Base-by-base conservation (phyloP, 2,329 filamentous ascomycete genomes). In the Ceratocystis cubensis region DNA sequence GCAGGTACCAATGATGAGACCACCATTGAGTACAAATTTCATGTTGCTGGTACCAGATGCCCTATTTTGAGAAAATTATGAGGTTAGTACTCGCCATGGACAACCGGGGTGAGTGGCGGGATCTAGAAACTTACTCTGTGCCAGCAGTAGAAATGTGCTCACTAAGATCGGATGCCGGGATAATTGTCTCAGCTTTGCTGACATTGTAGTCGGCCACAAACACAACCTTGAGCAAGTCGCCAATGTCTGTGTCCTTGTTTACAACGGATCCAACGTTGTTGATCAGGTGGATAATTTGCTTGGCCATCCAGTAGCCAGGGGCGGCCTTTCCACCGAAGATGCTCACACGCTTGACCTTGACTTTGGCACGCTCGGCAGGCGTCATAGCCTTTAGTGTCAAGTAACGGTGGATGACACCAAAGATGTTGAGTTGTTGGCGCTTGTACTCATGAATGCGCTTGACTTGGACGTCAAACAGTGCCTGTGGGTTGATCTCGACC, bases 381-480 rank as follows among this genome's bases (percentile, higher is more conserved):
- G 82, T 84, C 88, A 96, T 85, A 45, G 84, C 82, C 79, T 97
- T 99, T 75, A 99, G 87, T 15, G 84, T 83, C 48, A 99, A 81
- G 75, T 97, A 99, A 64, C 93, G 87, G 76, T 96, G 89, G 71
- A 99, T 97, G 69, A 96, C 91, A 67, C 94, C 94, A 73, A 97
- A 97, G 72, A 99, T 96, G 80, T 99, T 99, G 75, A 99, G 86
- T 77, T 99, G 94, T 77, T 99, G 93, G 68, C 92, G 88, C 83
- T 99, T 99, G 80, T 99, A 99, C 77, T 99, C 94, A 76, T 99
- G 94, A 71, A 99, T 99, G 73, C 94, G 88, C 82, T 99, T 99
- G 72, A 99, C 94, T 74, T 99, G 94, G 10, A 99, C 89, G 74
- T 99, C 94, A 72, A 99, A 99, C 20, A 99, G 82, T 0, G 93